Percentiles rank a stretch among this genome's conserved stretches.
Conservation (phyloP, 2,329 filamentous ascomycete species). For the Fonsecaea erecta region DNA sequence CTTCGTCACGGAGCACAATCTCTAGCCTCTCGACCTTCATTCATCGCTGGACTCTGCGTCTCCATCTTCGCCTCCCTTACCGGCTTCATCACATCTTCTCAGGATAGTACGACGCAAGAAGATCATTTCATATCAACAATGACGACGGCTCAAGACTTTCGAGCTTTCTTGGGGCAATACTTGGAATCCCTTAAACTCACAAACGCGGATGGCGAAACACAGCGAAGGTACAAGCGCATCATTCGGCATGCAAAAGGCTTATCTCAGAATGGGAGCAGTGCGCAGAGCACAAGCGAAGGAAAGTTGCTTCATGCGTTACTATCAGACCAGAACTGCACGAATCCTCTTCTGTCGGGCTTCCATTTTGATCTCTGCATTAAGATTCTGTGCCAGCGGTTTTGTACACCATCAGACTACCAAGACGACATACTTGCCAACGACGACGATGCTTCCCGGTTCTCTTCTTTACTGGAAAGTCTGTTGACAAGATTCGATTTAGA, state of each 20-base stretch:
- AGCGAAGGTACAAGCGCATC: conserved; percentile 51
- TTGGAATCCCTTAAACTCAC: conserved; percentile 66
- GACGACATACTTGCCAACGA: conserved; percentile 74
- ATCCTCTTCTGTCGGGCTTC: conserved; percentile 70
- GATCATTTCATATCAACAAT: conserved; percentile 79
- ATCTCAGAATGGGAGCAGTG: conserved; percentile 69
- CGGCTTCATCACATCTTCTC: conserved; percentile 73
- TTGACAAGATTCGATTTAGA: conserved; percentile 68
- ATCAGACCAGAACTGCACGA: conserved; percentile 67
- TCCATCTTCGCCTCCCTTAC: conserved; percentile 79
- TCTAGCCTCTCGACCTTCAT: conserved; percentile 69
- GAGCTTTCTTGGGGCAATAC: conserved; percentile 75
- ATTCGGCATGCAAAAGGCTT: conserved; percentile 71
- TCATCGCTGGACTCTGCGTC: conserved; percentile 78
- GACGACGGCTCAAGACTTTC: conserved; percentile 74
- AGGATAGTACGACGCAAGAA: conserved; percentile 82
- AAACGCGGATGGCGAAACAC: conserved; percentile 47
- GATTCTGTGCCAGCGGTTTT: conserved; percentile 76
- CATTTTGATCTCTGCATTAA: conserved; percentile 72
- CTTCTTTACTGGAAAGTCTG: conserved; percentile 75
- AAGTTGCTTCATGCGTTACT: conserved; percentile 79
- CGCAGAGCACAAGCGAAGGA: conserved; percentile 74
- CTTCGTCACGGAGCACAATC: conserved; percentile 69
- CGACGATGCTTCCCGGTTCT: conserved; percentile 63
- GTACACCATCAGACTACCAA: conserved; percentile 60